Evolutionary conservation across 331 rosid species (phyloP), one percentile per base, ranked within the genome.

Genomic region (Saraca asoca): DNA sequence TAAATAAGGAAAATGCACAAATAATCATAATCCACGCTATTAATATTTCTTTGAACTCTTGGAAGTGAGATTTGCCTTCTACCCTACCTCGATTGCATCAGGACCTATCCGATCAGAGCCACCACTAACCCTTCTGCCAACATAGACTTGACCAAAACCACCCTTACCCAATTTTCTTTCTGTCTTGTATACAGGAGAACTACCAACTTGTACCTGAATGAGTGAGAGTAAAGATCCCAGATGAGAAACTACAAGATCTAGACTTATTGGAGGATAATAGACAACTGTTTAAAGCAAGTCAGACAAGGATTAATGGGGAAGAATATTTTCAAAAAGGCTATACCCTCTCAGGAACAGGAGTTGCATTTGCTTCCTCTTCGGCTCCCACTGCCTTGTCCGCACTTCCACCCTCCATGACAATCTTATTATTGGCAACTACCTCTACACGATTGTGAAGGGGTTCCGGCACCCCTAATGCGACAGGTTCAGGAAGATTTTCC

Each of bases 131-230:
- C 95, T 87, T 83, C 92, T 82, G 49, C 97, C 96, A 68, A 91
- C 96, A 70, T 88, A 91, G 55, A 91, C 96, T 89, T 91, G 97
- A 66, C 96, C 97, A 45, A 91, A 91, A 50, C 97, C 96, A 24
- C 97, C 96, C 86, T 91, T 91, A 55, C 97, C 96, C 78, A 91
- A 80, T 80, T 88, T 91, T 88, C 82, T 88, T 78, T 91, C 97
- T 59, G 80, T 82, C 88, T 88, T 88, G 70, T 88, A 91, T 42
- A 70, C 69, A 59, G 97, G 97, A 72, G 97, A 91, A 75, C 73
- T 80, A 49, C 97, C 96, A 75, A 91, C 97, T 80, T 91, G 96
- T 15, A 91, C 96, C 97, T 91, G 81, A 74, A 78, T 19, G 64
- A 41, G 67, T 24, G 58, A 59, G 59, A 14, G 49, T 50, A 66